Base-by-base conservation (phyloP, 345 rosid species). In the Salix arbutifolia region DNA sequence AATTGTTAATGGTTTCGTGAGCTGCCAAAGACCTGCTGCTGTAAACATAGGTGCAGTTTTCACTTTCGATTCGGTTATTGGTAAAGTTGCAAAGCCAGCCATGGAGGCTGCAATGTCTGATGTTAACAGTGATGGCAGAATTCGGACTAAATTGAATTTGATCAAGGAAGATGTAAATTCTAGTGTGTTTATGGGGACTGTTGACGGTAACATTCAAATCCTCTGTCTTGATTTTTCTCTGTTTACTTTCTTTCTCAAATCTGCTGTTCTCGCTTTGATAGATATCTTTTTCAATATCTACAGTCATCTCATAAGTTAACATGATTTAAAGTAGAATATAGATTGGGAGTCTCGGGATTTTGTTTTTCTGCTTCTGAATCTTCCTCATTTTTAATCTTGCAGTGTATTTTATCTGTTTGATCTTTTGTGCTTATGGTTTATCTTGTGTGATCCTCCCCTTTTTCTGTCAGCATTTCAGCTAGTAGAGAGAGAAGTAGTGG, bases 31-130 rank as follows among this genome's bases (percentile, higher is more conserved):
- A 76, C 93, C 94, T 67, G 30, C 76, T n/a, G 83, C 70, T 71
- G 96, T 90, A 60, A 87, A 88, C 42, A 11, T 94, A 35, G 98
- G 95, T 73, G 94, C 92, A 58, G 72, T 91, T 84, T 90, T 92
- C 46, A 77, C 91, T 69, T 86, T 82, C 81, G 84, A 91, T 81
- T 91, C 98, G 7, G 89, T 89, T 16, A 89, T 94, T 35, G 98
- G 98, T 72, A 87, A 87, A 79, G 91, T 86, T 79, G 92, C 97
- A 75, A 91, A 85, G 86, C 78, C 82, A 61, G 95, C 98, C 4
- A 88, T 92, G 8, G 86, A 86, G 66, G 89, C 89, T 33, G 97
- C 97, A 4, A 83, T 86, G 0, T 72, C 84, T 38, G 97, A 89
- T 83, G 84, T 94, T 71, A 94, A 92, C 56, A 79, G 78, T 48